These are phyloP conservation scores for Chaetomium tenue DNA, from an alignment of 495 filamentous ascomycete genomes.

Conservation along the genomic window DNA sequence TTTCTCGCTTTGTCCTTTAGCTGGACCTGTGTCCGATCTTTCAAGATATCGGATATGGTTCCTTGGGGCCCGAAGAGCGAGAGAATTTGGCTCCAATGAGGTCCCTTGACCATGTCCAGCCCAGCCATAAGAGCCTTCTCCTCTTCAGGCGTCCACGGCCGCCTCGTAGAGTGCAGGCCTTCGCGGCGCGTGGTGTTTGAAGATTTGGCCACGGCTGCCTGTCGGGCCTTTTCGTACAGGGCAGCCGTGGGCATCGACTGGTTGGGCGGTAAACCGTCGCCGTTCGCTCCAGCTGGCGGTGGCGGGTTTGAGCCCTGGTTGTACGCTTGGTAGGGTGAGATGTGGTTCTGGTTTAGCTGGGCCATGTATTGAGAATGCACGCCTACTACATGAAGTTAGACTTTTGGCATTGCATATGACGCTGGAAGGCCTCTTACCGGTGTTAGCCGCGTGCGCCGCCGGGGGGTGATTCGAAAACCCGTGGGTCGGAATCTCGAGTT, in stretches of 20 bases:
- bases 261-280: slow-evolving; percentile 54
- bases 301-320: slow-evolving; percentile 16
- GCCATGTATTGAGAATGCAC: slow-evolving; percentile 27
- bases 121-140: slow-evolving; percentile 92
- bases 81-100: slow-evolving; percentile 94
- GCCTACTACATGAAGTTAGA: slow-evolving; percentile 4
- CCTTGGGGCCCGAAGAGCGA: slow-evolving; percentile 83
- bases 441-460: slow-evolving; percentile 16
- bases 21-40: slow-evolving; percentile 92
- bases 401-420: background rate
- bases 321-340: slow-evolving; percentile 28
- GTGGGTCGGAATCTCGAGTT: slow-evolving; percentile 16
- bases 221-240: slow-evolving; percentile 77
- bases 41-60: slow-evolving; percentile 77
- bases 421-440: slow-evolving; percentile 15
- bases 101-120: slow-evolving; percentile 85
- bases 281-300: slow-evolving; percentile 11
- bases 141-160: slow-evolving; percentile 87
- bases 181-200: slow-evolving; percentile 71
- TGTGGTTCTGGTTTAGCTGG: slow-evolving; percentile 23
- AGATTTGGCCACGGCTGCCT: slow-evolving; percentile 76
- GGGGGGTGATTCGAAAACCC: slow-evolving; percentile 23
- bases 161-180: slow-evolving; percentile 76
- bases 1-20: slow-evolving; percentile 95
- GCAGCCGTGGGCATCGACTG: slow-evolving; percentile 76